These are phyloP conservation scores for Penicillium capsulatum DNA, from an alignment of 2,329 filamentous ascomycete species.

Conservation along the genomic window DNA sequence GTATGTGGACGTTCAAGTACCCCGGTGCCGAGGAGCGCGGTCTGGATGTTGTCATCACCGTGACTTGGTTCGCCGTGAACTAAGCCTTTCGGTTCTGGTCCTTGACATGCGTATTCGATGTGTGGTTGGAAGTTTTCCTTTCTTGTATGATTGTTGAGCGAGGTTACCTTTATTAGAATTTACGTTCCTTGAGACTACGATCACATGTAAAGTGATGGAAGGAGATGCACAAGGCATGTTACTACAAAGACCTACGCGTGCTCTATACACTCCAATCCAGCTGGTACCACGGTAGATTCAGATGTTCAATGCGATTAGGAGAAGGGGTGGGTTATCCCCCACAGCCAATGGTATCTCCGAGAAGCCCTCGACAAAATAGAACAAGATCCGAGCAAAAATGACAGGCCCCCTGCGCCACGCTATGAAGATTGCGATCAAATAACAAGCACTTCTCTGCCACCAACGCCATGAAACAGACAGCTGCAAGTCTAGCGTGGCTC, in stretches of 20 bases:
- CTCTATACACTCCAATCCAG: no score
- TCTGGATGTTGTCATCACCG: conserved; percentile 47
- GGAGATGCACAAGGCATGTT: no score
- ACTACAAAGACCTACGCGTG: no score
- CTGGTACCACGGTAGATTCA: no score
- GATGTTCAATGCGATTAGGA: background rate
- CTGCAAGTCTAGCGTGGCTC: conserved; percentile 33
- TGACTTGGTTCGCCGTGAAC: conserved; percentile 46
- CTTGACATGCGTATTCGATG: background rate
- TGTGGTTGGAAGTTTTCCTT: conserved; percentile 7
- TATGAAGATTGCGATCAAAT: conserved; percentile 8
- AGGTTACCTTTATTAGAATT: conserved; percentile 1
- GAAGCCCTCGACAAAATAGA: background rate
- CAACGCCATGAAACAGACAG: background rate
- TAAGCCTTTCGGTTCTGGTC: conserved; percentile 12
- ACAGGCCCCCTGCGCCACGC: conserved; percentile 11
- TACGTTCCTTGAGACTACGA: background rate
- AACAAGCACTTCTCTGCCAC: background rate
- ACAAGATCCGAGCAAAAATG: background rate
- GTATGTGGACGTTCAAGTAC: conserved; percentile 53
- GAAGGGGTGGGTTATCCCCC: background rate
- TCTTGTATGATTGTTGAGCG: conserved; percentile 7
- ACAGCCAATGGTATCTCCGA: background rate
- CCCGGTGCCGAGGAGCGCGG: conserved; percentile 45
- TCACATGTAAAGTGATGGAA: no score